phyloP scores from a whole-genome alignment of 2,329 filamentous ascomycete species.

The Emergomyces orientalis region DNA sequence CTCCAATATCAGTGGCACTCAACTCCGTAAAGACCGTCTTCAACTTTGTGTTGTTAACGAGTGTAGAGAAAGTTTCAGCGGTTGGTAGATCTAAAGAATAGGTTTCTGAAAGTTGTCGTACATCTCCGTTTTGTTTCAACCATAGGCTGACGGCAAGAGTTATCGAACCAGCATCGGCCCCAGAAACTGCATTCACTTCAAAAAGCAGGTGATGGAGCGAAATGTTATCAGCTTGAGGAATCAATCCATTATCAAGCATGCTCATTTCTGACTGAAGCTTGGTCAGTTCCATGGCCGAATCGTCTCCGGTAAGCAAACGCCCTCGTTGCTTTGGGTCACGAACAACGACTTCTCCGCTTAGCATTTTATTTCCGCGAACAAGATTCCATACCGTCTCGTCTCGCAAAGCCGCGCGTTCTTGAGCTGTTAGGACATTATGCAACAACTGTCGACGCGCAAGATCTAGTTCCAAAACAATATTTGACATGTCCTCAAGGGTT shows the following conservation, averaged over 20 bases:
- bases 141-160: slow-evolving; percentile 71
- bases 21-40: slow-evolving; percentile 85
- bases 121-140: slow-evolving; percentile 55
- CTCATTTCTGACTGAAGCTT: slow-evolving; percentile 94
- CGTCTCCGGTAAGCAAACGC: slow-evolving; percentile 78
- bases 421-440: slow-evolving; percentile 82
- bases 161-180: slow-evolving; percentile 64
- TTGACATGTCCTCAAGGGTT: slow-evolving; percentile 69
- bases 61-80: slow-evolving; percentile 58
- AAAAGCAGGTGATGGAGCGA: slow-evolving; percentile 72
- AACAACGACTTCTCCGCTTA: slow-evolving; percentile 89
- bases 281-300: slow-evolving; percentile 85
- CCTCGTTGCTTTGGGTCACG: slow-evolving; percentile 76
- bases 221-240: slow-evolving; percentile 55
- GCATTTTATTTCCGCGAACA: slow-evolving; percentile 86
- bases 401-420: slow-evolving; percentile 70
- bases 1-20: slow-evolving; percentile 63
- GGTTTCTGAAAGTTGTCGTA: slow-evolving; percentile 68
- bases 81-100: slow-evolving; percentile 70
- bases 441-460: slow-evolving; percentile 78
- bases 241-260: slow-evolving; percentile 73
- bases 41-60: slow-evolving; percentile 57
- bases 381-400: slow-evolving; percentile 94
- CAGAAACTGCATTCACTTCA: slow-evolving; percentile 73
- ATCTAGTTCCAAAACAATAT: slow-evolving; percentile 73